Base-by-base conservation (phyloP, 2,329 filamentous ascomycete genomes). In the Lizonia empirigonia region DNA sequence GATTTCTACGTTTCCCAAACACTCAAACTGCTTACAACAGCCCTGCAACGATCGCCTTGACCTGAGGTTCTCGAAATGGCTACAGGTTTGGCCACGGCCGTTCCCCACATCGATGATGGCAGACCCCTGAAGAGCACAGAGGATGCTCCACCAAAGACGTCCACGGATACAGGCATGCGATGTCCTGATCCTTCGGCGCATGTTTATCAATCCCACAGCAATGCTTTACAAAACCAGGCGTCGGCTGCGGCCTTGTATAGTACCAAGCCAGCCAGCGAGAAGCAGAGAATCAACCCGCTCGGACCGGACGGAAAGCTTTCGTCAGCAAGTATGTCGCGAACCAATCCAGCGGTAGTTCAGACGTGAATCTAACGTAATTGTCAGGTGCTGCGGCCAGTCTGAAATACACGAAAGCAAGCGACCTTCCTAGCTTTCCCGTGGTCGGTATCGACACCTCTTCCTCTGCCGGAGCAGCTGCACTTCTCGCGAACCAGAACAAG, bases 401-500 rank as follows among this genome's bases (percentile, higher is more conserved):
- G 53, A 88, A 85, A 71, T 89, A 91, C 77, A 89, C 89, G 53
- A 82, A 84, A 64, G 83, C 88, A 34, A 80, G 85, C 65, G 85
- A 89, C 62, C 81, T 94, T 18, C 90, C 90, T 29, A 89, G 87
- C 65, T 93, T 82, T 64, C 89, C 90, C 10, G 85, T 87, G 8
- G 71, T 80, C 50, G 87, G 89, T 29, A 78, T 90, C 42, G 70
- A 77, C 49, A 74, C 78, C 37, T 76, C 73, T 33, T 74, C 79
- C 42, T 90, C 89, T 49, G 90, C 89, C 53, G 83, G 87, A 58
- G 85, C 88, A 47, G 91, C 90, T 45, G 89, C 89, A 32, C 83
- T 82, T 42, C 77, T 93, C 36, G 90, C 90, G 41, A 89, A 90
- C 78, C 80, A 84, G 39, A 89, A 84, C 65, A 84, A 84, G 61